These are phyloP conservation scores for Kluyveromyces nonfermentans DNA, from an alignment of 805 yeast genomes.

Conservation along the genomic window DNA sequence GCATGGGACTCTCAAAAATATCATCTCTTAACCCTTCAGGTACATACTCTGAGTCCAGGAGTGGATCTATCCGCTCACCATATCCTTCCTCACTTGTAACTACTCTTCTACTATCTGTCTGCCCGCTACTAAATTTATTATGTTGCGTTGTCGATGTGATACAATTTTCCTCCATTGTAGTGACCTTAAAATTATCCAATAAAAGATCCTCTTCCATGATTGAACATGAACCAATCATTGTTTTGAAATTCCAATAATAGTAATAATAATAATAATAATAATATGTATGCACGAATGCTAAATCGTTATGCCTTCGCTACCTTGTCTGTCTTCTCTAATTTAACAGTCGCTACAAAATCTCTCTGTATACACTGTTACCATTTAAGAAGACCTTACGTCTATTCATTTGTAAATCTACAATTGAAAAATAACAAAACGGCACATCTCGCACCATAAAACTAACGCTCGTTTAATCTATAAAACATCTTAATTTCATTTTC, in stretches of 20 bases:
- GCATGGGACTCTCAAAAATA: background rate
- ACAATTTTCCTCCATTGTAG: background rate
- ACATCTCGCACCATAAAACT: no score
- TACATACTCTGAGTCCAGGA: background rate
- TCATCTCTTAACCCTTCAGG: background rate
- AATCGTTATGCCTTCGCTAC: background rate
- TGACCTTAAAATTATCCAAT: background rate
- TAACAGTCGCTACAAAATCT: background rate
- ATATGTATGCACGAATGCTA: background rate
- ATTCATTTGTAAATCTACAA: background rate
- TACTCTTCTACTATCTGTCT: no score
- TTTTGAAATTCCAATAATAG: no score
- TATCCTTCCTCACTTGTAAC: background rate
- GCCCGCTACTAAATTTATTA: no score
- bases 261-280: no score
- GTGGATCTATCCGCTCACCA: background rate
- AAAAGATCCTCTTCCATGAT: background rate
- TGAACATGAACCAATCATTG: background rate
- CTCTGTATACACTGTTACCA: background rate
- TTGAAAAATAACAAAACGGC: no score
- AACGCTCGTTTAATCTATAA: no score
- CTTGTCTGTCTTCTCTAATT: background rate
- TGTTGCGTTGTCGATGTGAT: background rate
- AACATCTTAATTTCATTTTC: background rate
- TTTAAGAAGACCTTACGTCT: background rate